Evolutionary conservation across 805 yeast species (phyloP), one percentile per base, ranked within the genome.

Genomic region (Zygotorulaspora danielsina): DNA sequence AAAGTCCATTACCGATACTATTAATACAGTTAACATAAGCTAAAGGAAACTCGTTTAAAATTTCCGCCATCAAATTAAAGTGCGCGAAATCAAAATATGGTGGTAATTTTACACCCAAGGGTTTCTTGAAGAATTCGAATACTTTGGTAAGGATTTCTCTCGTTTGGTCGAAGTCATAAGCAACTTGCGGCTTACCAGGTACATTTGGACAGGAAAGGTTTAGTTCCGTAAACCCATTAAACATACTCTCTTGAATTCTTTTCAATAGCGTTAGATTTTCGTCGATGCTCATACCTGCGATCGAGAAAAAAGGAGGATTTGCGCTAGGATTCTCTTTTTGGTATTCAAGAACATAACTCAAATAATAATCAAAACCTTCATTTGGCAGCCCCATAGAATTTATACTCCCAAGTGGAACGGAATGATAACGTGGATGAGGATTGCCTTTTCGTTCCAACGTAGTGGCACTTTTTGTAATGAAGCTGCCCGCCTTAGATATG

Each of bases 311-410:
- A 8, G 52, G 41, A 1, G 55, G 51, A 9, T 34, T 42, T 2
- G 41, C 43, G 9, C 41, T 22, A 25, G 59, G 49, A 15, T 26
- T 13, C n/a, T 39, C 38, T 15, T 38, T 31, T 41, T 55, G 59
- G 26, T 49, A 48, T 4, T 44, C 39, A 6, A 54, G 18, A 13
- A 50, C 61, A 27, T 58, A 58, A 4, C 51, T 39, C 24, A 58
- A 33, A 41, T 58, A 56, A 38, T 58, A 58, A 16, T 58, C 54
- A 35, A 57, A 43, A 39, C 62, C 63, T 32, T 47, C 37, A 26
- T 58, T 58, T 32, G 63, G 63, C 26, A 58, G 45, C 19, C 63
- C 62, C 62, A 58, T 58, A 10, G 63, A 58, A 39, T 58, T 57
- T 19, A 58, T 58, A 39, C 60, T 54, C 16, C 62, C 63, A 39